Evolutionary conservation across 2,329 filamentous ascomycete species (phyloP).

Genomic region (Ceratocystis variospora): DNA sequence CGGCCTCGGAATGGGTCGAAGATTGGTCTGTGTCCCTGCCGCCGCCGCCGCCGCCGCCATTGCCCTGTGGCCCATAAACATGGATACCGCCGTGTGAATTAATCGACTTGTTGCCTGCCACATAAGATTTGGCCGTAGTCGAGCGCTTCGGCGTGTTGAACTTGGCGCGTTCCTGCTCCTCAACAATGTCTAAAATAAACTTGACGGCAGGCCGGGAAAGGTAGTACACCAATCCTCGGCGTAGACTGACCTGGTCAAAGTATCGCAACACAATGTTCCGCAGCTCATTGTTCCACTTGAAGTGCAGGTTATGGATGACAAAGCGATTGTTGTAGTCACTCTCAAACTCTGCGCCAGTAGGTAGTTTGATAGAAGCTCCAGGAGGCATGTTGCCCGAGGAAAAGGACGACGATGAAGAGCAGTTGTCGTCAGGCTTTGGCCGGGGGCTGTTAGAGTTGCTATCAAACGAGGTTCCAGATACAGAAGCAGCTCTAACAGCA

Average conservation of each 20-base stretch:
- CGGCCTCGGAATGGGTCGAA: conserved; percentile 38
- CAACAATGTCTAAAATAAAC: conserved; percentile 94
- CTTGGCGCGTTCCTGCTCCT: conserved; percentile 74
- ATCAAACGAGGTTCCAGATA: conserved; percentile 6
- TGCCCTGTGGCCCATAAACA: neutral
- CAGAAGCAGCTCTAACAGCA: conserved; percentile 11
- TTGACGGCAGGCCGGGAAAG: conserved; percentile 91
- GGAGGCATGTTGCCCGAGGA: conserved; percentile 36
- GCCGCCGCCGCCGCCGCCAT: neutral
- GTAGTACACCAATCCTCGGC: conserved; percentile 94
- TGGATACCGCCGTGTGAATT: neutral
- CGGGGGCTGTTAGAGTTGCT: neutral
- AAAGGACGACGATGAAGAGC: conserved; percentile 28
- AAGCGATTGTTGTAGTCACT: conserved; percentile 98
- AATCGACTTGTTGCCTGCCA: conserved; percentile 8
- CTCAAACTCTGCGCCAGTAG: conserved; percentile 64
- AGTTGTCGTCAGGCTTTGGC: conserved; percentile 18
- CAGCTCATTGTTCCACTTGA: conserved; percentile 96
- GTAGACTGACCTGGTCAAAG: conserved; percentile 91
- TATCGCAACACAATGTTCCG: conserved; percentile 95
- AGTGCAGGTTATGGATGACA: conserved; percentile 90
- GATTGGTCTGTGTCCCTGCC: conserved; percentile 11
- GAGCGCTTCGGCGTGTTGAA: conserved; percentile 20
- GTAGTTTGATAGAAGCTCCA: conserved; percentile 46
- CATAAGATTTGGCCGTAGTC: conserved; percentile 17